phyloP scores from a whole-genome alignment of 352 stramenopile species.

The Thalassiosira oceanica region DNA sequence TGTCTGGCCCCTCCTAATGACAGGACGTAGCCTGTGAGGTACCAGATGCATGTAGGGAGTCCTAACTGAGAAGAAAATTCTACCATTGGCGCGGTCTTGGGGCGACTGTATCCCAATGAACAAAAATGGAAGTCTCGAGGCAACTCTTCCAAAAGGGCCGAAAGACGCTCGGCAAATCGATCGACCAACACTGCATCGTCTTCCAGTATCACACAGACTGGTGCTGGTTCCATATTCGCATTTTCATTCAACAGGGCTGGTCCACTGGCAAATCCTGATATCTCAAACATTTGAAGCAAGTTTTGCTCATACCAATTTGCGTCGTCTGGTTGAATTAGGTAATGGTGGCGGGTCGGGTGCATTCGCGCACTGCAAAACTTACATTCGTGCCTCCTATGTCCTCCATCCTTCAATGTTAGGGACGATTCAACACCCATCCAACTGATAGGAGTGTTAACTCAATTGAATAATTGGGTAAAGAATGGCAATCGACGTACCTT shows the following conservation, averaged over 20 bases:
- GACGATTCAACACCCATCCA: conserved; percentile 39
- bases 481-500: conserved; percentile 15
- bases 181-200: conserved; percentile 78
- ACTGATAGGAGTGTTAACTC: conserved; percentile 9
- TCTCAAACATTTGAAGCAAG: conserved; percentile 46
- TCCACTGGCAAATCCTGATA: conserved; percentile 69
- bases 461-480: conserved; percentile 4
- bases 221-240: conserved; percentile 50
- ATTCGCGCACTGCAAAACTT: conserved; percentile 5
- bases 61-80: conserved; percentile 62
- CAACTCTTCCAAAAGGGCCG: conserved; percentile 62
- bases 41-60: conserved; percentile 74
- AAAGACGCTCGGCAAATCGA: conserved; percentile 68
- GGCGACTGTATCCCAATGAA: conserved; percentile 74
- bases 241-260: conserved; percentile 45
- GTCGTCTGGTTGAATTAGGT: neutral
- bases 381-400: conserved; percentile 2
- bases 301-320: conserved; percentile 20
- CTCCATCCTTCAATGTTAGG: conserved; percentile 12
- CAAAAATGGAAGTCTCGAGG: conserved; percentile 81
- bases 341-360: neutral
- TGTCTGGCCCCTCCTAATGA: conserved; percentile 57
- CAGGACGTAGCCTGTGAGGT: conserved; percentile 77
- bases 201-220: conserved; percentile 73
- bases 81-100: conserved; percentile 71